A percentile compares a stretch with the other conserved stretches of the same genome.
Evolutionary conservation across 148 eudicot species (phyloP).

Genomic region (Spergularia bocconei): DNA sequence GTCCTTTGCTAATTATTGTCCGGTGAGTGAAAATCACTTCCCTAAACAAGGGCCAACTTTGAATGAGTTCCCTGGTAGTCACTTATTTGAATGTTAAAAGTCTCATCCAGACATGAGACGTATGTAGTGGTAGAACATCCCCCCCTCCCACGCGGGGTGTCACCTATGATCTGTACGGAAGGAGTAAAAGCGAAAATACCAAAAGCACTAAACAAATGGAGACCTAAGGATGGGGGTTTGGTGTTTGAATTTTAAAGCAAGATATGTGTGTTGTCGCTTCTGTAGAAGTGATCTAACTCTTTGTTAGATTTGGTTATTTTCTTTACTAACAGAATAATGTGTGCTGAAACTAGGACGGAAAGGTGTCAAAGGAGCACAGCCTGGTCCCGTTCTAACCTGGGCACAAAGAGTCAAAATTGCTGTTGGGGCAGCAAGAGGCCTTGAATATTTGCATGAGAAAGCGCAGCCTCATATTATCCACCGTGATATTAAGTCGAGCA

Average conservation of each 20-base stretch:
- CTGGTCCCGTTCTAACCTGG: constrained; percentile 79
- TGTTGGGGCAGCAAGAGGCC: constrained; percentile 80
- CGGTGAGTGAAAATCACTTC: too few species aligned
- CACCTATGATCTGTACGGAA: background rate
- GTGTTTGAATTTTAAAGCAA: background rate
- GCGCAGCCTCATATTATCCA: constrained; percentile 75
- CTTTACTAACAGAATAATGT: constrained; percentile 4
- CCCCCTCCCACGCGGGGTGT: too few species aligned
- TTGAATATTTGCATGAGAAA: constrained; percentile 75
- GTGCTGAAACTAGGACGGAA: constrained; percentile 47
- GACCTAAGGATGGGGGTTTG: background rate
- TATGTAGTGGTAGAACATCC: background rate
- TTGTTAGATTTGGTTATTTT: background rate
- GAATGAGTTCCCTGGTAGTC: background rate
- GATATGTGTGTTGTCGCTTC: background rate
- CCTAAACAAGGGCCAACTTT: too few species aligned
- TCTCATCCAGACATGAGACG: background rate
- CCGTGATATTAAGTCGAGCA: constrained; percentile 82
- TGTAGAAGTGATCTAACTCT: background rate
- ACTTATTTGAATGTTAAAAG: background rate
- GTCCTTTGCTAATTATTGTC: too few species aligned
- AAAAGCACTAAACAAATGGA: background rate
- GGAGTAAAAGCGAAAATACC: background rate
- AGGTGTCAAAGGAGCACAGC: constrained; percentile 76
- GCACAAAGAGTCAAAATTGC: constrained; percentile 81